phyloP scores from a whole-genome alignment of 192 early-diverging fungal genomes.

The Dimargaris verticillata region DNA sequence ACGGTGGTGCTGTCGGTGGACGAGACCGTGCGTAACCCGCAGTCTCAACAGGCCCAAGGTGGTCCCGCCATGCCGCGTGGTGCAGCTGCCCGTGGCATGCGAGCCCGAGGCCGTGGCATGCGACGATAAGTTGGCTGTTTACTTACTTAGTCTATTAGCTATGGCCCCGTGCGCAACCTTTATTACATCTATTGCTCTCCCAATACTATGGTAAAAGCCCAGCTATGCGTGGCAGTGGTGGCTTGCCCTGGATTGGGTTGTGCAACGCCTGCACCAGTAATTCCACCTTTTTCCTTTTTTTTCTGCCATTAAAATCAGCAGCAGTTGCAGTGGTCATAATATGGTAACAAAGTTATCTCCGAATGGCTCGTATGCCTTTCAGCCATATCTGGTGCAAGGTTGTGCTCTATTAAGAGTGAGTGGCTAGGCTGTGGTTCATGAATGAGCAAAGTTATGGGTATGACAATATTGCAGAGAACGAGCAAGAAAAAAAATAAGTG shows the following conservation, averaged over 20 bases:
- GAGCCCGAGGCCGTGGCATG: constrained; percentile 47
- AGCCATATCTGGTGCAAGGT: no score
- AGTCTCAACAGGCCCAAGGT: constrained; percentile 56
- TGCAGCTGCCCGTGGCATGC: constrained; percentile 30
- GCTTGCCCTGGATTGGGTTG: not conserved
- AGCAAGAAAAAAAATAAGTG: no score
- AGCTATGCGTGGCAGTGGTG: not conserved
- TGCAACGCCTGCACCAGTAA: no score
- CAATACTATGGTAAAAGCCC: not conserved
- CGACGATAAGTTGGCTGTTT: not conserved
- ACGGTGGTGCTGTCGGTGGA: constrained; percentile 92
- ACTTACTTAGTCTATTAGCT: not conserved
- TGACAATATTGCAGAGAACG: no score
- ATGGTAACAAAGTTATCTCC: no score
- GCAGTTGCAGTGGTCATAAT: no score
- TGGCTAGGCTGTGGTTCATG: no score
- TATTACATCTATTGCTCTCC: not conserved
- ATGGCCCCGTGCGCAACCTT: not conserved
- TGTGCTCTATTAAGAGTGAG: no score
- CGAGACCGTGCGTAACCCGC: constrained; percentile 89
- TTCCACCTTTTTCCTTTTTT: not conserved
- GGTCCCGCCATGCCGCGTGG: constrained; percentile 34
- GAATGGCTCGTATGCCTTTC: no score
- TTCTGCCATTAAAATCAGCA: not conserved
- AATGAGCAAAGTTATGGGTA: no score